Percentiles rank a stretch among this genome's conserved stretches.
phyloP scores from a whole-genome alignment of 306 rosid species.

The Prosopis cineraria region DNA sequence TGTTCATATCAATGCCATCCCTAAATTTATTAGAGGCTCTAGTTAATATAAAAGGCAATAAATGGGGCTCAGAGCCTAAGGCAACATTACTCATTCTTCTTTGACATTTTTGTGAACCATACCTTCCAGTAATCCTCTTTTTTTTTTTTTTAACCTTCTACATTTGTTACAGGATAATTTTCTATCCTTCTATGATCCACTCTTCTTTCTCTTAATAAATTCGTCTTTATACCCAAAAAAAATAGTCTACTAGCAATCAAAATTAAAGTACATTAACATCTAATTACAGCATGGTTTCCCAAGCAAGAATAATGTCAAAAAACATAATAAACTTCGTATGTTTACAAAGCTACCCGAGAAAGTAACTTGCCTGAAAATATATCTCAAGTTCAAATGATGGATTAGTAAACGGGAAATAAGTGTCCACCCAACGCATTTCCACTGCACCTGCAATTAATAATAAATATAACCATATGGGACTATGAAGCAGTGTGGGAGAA shows the following conservation, averaged over 20 bases:
- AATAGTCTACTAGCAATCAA: not conserved
- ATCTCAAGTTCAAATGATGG: constrained; percentile 98
- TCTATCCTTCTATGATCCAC: not conserved
- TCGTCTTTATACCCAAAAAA: not conserved
- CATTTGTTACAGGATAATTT: not conserved
- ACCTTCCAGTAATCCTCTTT: not conserved
- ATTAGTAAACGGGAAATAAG: constrained; percentile 92
- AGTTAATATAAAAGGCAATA: not conserved
- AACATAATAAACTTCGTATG: not conserved
- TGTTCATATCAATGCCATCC: not conserved
- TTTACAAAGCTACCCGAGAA: constrained; percentile 15
- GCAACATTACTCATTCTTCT: not conserved
- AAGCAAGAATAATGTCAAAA: not conserved
- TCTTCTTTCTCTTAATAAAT: not conserved
- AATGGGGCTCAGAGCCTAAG: not conserved
- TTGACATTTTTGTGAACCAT: not conserved
- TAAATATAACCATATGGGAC: not conserved
- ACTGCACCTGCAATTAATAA: constrained; percentile 70
- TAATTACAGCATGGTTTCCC: not conserved
- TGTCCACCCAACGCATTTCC: constrained; percentile 98
- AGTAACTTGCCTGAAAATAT: constrained; percentile 70
- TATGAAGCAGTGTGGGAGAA: constrained; percentile 2
- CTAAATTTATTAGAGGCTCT: not conserved
- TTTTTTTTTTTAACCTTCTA: not conserved
- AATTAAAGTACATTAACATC: not conserved